Evolutionary conservation across 2,329 filamentous ascomycete genomes (phyloP).

Genomic region (Neofusicoccum sp.): DNA sequence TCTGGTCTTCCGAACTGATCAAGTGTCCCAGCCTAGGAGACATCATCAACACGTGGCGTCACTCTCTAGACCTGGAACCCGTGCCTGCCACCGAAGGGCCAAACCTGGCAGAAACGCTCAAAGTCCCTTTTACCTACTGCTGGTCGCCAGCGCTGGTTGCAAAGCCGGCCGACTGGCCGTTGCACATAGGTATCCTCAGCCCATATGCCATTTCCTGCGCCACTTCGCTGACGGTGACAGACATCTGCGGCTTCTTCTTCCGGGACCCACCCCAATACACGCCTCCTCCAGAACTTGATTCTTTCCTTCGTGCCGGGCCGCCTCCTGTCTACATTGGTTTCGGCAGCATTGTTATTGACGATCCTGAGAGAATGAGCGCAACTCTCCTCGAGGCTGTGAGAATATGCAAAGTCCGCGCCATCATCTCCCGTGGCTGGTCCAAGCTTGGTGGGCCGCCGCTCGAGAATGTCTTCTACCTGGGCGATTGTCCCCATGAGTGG

Average conservation of each 20-base stretch:
- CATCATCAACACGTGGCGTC: constrained; percentile 46
- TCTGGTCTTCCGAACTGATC: not conserved
- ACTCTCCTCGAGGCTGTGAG: constrained; percentile 50
- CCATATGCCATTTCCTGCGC: constrained; percentile 1
- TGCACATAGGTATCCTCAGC: constrained; percentile 31
- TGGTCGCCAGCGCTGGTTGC: constrained; percentile 45
- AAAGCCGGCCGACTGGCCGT: constrained; percentile 43
- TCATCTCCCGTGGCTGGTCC: constrained; percentile 57
- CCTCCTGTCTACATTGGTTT: no score
- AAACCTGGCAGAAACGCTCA: constrained; percentile 33
- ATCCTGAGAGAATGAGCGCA: constrained; percentile 45
- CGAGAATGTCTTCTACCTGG: constrained; percentile 50
- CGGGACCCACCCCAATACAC: constrained; percentile 35
- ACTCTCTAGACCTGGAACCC: constrained; percentile 41
- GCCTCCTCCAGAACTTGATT: constrained; percentile 39
- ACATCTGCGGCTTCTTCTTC: constrained; percentile 49
- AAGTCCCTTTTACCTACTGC: constrained; percentile 46
- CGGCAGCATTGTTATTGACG: constrained; percentile 55
- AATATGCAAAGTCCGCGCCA: constrained; percentile 39
- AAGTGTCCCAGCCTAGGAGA: constrained; percentile 37
- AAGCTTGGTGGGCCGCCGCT: constrained; percentile 36
- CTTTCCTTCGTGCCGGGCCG: constrained; percentile 48
- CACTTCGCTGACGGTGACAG: not conserved
- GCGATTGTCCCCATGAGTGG: constrained; percentile 57
- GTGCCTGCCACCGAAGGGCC: constrained; percentile 46